Evolutionary conservation across 1,139 yeast species (phyloP).

Genomic region (Eremothecium gossypii): DNA sequence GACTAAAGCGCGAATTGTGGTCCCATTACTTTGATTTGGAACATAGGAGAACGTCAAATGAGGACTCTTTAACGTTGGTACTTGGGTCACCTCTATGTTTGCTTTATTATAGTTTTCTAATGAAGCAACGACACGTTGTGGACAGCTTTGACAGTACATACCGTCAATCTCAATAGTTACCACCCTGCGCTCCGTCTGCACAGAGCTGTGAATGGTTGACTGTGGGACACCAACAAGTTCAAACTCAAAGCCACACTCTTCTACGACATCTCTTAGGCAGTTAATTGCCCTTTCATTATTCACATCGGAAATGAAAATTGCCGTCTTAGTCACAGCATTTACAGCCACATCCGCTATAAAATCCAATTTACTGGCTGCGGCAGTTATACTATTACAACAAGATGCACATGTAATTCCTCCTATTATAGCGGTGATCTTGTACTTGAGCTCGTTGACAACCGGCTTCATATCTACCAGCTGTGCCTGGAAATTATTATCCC

Average conservation of each 20-base stretch:
- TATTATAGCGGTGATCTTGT: conserved; percentile 49
- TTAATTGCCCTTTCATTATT: conserved; percentile 28
- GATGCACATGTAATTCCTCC: conserved; percentile 75
- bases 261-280: conserved; percentile 41
- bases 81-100: conserved; percentile 44
- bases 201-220: conserved; percentile 38
- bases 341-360: conserved; percentile 47
- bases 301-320: conserved; percentile 42
- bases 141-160: conserved; percentile 66
- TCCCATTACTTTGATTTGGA: conserved; percentile 33
- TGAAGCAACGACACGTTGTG: conserved; percentile 43
- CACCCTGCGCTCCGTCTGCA: conserved; percentile 42
- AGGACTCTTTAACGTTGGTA: conserved; percentile 48
- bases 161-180: conserved; percentile 53
- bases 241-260: conserved; percentile 61
- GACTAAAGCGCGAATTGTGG: conserved; percentile 43
- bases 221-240: conserved; percentile 33
- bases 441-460: conserved; percentile 37
- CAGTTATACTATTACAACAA: conserved; percentile 49
- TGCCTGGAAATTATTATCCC: conserved; percentile 51
- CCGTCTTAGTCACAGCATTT: conserved; percentile 52
- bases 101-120: conserved; percentile 49
- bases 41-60: conserved; percentile 53
- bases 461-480: conserved; percentile 53
- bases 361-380: conserved; percentile 42